Percentiles rank a stretch among this genome's conserved stretches.
Evolutionary conservation across 768 basidiomycete genomes (phyloP).

Genomic region (Arthromyces matolae): DNA sequence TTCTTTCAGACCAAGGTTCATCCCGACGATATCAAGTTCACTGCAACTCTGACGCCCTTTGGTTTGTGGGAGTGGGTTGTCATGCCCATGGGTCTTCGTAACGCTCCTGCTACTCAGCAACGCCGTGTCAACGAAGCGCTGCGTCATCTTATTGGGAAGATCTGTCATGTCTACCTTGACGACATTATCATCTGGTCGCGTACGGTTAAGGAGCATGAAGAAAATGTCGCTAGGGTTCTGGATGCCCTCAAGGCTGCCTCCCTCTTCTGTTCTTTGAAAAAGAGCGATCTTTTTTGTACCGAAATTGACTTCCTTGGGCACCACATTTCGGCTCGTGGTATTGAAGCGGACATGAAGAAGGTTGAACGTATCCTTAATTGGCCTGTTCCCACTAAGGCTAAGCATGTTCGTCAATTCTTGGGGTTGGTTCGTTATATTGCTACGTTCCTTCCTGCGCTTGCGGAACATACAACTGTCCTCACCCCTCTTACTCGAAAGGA

Average conservation of each 20-base stretch:
- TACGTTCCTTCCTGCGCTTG: constrained; percentile 19
- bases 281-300: background rate
- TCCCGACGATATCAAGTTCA: background rate
- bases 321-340: background rate
- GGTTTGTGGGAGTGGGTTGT: background rate
- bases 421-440: constrained; percentile 22
- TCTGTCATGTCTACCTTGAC: background rate
- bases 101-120: background rate
- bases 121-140: background rate
- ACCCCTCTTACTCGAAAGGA: background rate
- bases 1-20: background rate
- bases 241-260: background rate
- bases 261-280: background rate
- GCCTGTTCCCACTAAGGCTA: background rate
- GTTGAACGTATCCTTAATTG: background rate
- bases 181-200: background rate
- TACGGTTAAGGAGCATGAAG: background rate
- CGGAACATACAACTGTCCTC: constrained; percentile 7
- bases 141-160: background rate
- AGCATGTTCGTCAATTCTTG: constrained; percentile 23
- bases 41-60: background rate
- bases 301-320: constrained; percentile 3
- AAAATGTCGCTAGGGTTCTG: background rate
- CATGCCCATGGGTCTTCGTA: background rate
- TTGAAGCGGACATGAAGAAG: background rate